phyloP scores from a whole-genome alignment of 129 eudicot genomes.

The Scalesia atractyloides region DNA sequence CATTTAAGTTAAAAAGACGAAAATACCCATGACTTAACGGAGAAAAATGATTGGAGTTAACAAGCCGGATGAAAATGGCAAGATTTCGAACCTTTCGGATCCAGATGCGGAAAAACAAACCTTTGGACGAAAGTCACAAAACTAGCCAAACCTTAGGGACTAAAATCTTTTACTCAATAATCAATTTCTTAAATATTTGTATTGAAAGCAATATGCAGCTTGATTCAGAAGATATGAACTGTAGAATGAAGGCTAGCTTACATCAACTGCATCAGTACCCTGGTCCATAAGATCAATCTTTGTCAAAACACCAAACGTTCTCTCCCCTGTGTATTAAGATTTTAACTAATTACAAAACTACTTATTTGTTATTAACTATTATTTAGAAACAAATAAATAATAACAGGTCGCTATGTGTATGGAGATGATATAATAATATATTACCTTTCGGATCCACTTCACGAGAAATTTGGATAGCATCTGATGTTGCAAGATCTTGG shows the following conservation, averaged over 20 bases:
- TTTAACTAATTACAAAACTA: background rate
- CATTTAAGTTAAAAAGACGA: no score
- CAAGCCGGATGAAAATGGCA: no score
- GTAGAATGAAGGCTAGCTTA: conserved; percentile 40
- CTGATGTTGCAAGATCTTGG: conserved; percentile 98
- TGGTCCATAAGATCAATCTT: conserved; percentile 97
- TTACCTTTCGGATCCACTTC: conserved; percentile 98
- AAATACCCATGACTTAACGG: no score
- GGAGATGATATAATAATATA: conserved; percentile 9
- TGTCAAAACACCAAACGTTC: conserved; percentile 97
- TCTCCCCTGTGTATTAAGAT: conserved; percentile 66
- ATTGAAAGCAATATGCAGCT: background rate
- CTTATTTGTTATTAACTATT: background rate
- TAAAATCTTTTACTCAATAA: background rate
- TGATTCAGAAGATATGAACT: conserved; percentile 3
- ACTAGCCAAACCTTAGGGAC: no score
- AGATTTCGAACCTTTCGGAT: no score
- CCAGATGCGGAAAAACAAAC: no score
- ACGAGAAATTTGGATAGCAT: conserved; percentile 91
- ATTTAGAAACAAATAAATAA: conserved; percentile 17
- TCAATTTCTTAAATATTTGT: background rate
- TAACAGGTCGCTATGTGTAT: background rate
- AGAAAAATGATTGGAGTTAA: no score
- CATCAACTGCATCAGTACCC: conserved; percentile 99
- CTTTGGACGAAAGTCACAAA: no score